Conservation (phyloP, 768 basidiomycete genomes). For the Imleria badia region DNA sequence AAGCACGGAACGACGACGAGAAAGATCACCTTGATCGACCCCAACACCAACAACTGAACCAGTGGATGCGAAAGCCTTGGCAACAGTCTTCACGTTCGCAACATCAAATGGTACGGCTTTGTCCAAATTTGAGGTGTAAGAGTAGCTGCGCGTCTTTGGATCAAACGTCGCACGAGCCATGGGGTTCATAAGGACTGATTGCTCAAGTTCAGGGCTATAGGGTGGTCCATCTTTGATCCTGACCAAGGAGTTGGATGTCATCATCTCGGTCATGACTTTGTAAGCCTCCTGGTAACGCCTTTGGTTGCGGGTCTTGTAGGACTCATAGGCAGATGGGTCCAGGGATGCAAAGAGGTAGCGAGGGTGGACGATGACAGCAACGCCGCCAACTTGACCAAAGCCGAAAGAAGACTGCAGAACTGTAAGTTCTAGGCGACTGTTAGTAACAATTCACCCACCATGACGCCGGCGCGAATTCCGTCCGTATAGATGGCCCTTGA, state of each 20-base stretch:
- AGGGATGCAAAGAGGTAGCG: constrained; percentile 86
- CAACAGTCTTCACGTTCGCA: constrained; percentile 66
- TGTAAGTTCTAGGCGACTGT: background rate
- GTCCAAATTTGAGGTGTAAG: constrained; percentile 66
- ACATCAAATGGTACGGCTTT: constrained; percentile 53
- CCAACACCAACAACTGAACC: constrained; percentile 72
- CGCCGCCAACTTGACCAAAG: constrained; percentile 98
- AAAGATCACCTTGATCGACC: constrained; percentile 76
- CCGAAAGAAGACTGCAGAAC: constrained; percentile 81
- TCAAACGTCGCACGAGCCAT: constrained; percentile 82
- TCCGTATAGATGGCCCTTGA: constrained; percentile 96
- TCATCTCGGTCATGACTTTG: constrained; percentile 93
- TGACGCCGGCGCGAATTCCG: constrained; percentile 81
- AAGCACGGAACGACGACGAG: background rate
- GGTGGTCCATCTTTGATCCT: constrained; percentile 94
- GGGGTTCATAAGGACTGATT: constrained; percentile 86
- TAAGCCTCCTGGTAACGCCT: constrained; percentile 70
- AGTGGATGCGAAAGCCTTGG: constrained; percentile 39
- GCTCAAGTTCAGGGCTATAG: constrained; percentile 83
- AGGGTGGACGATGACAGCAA: constrained; percentile 84
- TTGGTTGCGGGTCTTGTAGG: constrained; percentile 71
- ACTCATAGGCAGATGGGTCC: constrained; percentile 71
- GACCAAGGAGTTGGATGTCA: constrained; percentile 91
- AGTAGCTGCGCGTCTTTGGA: constrained; percentile 83
- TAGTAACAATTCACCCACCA: constrained; percentile 51